Percentiles rank a stretch among this genome's conserved stretches.
phyloP scores from a whole-genome alignment of 306 rosid species.

The Cucumis melo region DNA sequence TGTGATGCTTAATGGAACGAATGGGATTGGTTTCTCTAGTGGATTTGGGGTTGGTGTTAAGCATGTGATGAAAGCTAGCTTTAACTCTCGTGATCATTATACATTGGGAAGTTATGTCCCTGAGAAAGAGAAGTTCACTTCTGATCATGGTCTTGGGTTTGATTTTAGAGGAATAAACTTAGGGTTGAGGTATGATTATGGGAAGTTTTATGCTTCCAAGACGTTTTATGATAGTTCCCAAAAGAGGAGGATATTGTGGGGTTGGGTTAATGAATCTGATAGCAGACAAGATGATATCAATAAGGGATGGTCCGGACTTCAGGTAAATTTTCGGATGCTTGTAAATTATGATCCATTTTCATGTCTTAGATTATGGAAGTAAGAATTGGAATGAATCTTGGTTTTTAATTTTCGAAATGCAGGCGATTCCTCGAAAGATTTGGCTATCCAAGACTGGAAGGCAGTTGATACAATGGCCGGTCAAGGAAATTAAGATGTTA shows the following conservation, averaged over 20 bases:
- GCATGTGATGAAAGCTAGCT: slow-evolving; percentile 62
- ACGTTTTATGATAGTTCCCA: slow-evolving; percentile 40
- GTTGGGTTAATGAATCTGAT: slow-evolving; percentile 82
- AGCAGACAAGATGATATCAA: slow-evolving; percentile 29
- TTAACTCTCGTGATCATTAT: slow-evolving; percentile 54
- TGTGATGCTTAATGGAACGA: slow-evolving; percentile 10
- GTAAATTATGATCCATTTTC: slow-evolving; percentile 11
- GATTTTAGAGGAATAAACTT: slow-evolving; percentile 22
- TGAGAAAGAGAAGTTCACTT: slow-evolving; percentile 36
- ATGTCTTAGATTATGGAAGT: background rate
- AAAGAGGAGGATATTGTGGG: slow-evolving; percentile 55
- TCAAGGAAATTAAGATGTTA: slow-evolving; percentile 39
- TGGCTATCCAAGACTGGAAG: slow-evolving; percentile 53
- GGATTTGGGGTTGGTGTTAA: slow-evolving; percentile 22
- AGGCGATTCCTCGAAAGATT: slow-evolving; percentile 62
- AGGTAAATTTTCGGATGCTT: slow-evolving; percentile 15
- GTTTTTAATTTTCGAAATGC: background rate
- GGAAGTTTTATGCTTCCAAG: slow-evolving; percentile 78
- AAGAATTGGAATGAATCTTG: background rate
- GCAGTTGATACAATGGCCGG: slow-evolving; percentile 75
- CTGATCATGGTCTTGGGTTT: slow-evolving; percentile 33
- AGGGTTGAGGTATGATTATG: slow-evolving; percentile 60
- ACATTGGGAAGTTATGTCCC: slow-evolving; percentile 41
- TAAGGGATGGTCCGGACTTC: slow-evolving; percentile 86
- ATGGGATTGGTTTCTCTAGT: slow-evolving; percentile 41